Percentiles rank a stretch among this genome's conserved stretches.
Evolutionary conservation across 306 rosid genomes (phyloP).

Genomic region (Mimosa pudica): DNA sequence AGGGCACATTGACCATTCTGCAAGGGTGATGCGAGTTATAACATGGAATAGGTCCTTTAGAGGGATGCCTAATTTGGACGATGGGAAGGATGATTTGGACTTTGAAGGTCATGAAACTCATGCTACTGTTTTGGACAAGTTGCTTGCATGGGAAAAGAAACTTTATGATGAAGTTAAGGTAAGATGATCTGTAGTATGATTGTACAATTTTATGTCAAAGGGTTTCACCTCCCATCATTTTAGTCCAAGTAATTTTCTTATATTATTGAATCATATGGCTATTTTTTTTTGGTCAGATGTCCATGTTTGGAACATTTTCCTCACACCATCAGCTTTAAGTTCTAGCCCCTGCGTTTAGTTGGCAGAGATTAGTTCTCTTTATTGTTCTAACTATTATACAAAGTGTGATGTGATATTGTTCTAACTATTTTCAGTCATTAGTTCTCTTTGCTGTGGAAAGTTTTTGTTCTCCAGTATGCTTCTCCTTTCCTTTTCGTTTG

Average conservation of each 20-base stretch:
- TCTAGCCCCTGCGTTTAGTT: neutral
- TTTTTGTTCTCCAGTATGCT: neutral
- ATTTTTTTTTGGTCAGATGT: no score
- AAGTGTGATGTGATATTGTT: neutral
- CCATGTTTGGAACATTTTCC: neutral
- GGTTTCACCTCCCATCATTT: neutral
- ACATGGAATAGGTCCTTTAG: conserved; percentile 74
- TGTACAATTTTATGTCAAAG: neutral
- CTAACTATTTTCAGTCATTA: neutral
- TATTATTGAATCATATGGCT: neutral
- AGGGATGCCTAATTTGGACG: conserved; percentile 44
- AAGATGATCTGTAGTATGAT: neutral
- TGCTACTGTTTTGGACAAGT: conserved; percentile 67
- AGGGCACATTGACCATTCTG: conserved; percentile 77
- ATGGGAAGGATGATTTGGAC: conserved; percentile 59
- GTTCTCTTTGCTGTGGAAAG: neutral
- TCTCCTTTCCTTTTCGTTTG: neutral
- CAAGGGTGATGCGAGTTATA: conserved; percentile 73
- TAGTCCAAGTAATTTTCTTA: neutral
- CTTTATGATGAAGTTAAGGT: conserved; percentile 80
- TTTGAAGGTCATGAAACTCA: conserved; percentile 65
- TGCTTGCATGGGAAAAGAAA: conserved; percentile 80
- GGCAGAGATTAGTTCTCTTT: no score
- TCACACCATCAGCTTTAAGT: neutral
- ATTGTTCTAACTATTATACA: no score